Percentiles rank a stretch among this genome's conserved stretches.
Evolutionary conservation across 1,284 basidiomycete species (phyloP).

Genomic region (Stereum hirsutum): DNA sequence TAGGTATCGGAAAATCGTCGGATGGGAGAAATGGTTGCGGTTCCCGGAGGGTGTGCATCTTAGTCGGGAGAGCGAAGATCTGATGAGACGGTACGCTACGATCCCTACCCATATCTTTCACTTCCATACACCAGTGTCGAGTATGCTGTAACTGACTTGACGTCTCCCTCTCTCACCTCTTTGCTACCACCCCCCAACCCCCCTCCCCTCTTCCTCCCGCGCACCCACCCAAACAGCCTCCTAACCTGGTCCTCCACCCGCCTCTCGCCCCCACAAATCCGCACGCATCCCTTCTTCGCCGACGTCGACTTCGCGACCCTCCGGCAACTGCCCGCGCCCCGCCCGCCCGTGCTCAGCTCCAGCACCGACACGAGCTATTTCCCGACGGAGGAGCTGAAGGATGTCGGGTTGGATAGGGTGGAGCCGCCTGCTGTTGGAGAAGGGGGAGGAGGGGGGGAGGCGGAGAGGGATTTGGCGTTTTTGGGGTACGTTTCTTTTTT

Average conservation of each 20-base stretch:
- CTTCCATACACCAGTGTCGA: too few species aligned
- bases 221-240: too few species aligned
- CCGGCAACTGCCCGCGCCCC: constrained; percentile 90
- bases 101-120: not conserved
- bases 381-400: constrained; percentile 92
- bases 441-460: constrained; percentile 61
- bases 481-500: constrained; percentile 48
- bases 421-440: too few species aligned
- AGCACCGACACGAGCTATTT: constrained; percentile 96
- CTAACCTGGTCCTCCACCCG: constrained; percentile 74
- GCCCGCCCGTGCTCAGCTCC: constrained; percentile 87
- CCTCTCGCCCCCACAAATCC: constrained; percentile 81
- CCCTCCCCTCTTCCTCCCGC: too few species aligned
- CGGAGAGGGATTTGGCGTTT: constrained; percentile 89
- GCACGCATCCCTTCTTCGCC: constrained; percentile 92
- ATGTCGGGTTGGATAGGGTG: constrained; percentile 71
- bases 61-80: constrained; percentile 85
- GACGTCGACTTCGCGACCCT: constrained; percentile 93
- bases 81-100: constrained; percentile 75
- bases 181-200: too few species aligned
- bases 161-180: too few species aligned
- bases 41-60: constrained; percentile 97
- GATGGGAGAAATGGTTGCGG: constrained; percentile 85
- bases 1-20: constrained; percentile 98
- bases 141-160: not conserved